Evolutionary conservation across 768 basidiomycete species (phyloP).

Genomic region (Pleurotus eryngii): DNA sequence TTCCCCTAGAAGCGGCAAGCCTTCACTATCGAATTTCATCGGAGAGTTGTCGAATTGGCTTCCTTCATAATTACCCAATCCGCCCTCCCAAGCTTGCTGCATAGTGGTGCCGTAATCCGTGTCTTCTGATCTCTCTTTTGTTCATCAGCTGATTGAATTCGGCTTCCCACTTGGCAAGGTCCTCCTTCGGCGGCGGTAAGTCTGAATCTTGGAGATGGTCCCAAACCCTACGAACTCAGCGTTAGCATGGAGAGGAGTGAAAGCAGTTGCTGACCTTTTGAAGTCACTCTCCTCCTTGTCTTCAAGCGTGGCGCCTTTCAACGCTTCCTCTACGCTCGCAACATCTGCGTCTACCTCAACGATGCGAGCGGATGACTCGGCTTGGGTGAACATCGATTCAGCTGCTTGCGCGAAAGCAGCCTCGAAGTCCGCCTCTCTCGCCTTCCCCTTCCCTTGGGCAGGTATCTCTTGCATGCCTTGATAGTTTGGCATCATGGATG

Average conservation of each 20-base stretch:
- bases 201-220: slow-evolving; percentile 57
- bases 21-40: slow-evolving; percentile 33
- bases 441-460: slow-evolving; percentile 62
- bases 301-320: slow-evolving; percentile 35
- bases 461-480: slow-evolving; percentile 7
- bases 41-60: slow-evolving; percentile 27
- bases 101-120: slow-evolving; percentile 58
- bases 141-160: slow-evolving; percentile 80
- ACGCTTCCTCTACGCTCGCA: slow-evolving; percentile 34
- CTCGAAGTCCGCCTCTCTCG: slow-evolving; percentile 75
- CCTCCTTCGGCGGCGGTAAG: slow-evolving; percentile 53
- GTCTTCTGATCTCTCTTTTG: slow-evolving; percentile 61
- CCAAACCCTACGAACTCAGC: slow-evolving; percentile 48
- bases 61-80: slow-evolving; percentile 41
- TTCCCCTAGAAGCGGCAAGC: slow-evolving; percentile 66
- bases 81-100: slow-evolving; percentile 62
- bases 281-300: slow-evolving; percentile 37
- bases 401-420: slow-evolving; percentile 74
- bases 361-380: slow-evolving; percentile 40
- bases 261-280: slow-evolving; percentile 39
- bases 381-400: slow-evolving; percentile 47
- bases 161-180: slow-evolving; percentile 78
- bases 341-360: slow-evolving; percentile 49
- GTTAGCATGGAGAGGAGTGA: neutral
- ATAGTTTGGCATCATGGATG: slow-evolving; percentile 19